Conservation (phyloP, 1,284 basidiomycete species). For the Lentinula novae-zelandiae region DNA sequence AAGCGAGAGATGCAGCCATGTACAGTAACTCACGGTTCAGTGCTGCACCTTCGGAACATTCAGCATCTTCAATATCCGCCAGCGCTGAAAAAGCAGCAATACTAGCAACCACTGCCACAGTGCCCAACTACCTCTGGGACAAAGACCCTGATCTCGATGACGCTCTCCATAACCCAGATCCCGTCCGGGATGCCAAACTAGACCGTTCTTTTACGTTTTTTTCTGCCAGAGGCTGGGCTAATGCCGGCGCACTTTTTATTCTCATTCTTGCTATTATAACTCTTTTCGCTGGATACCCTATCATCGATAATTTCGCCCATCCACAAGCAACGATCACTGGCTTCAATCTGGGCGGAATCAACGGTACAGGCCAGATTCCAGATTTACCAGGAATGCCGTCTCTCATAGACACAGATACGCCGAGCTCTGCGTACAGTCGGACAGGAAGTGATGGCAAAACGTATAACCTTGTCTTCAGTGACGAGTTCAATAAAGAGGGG, state of each 20-base stretch:
- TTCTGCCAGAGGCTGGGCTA: conserved; percentile 73
- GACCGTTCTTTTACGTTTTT: conserved; percentile 60
- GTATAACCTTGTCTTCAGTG: conserved; percentile 87
- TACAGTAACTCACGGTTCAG: conserved; percentile 57
- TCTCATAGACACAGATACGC: conserved; percentile 72
- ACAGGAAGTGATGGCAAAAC: conserved; percentile 66
- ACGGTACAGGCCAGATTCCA: conserved; percentile 64
- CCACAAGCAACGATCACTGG: conserved; percentile 8
- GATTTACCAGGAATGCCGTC: conserved; percentile 50
- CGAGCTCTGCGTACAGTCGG: conserved; percentile 45
- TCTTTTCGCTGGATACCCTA: conserved; percentile 79
- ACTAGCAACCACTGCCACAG: conserved; percentile 38
- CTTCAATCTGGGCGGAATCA: conserved; percentile 9
- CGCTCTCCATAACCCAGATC: conserved; percentile 72
- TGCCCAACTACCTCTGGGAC: conserved; percentile 71
- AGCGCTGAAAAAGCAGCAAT: conserved; percentile 30
- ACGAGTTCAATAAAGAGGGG: conserved; percentile 86
- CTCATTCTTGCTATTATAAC: conserved; percentile 59
- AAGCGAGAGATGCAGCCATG: conserved; percentile 37
- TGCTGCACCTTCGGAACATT: conserved; percentile 53
- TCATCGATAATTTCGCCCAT: conserved; percentile 54
- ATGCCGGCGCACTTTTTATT: conserved; percentile 55
- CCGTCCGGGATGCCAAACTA: conserved; percentile 52
- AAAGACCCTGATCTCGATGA: conserved; percentile 78
- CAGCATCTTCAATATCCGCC: conserved; percentile 27